A percentile compares a stretch with the other conserved stretches of the same genome.
Evolutionary conservation across 345 rosid genomes (phyloP).

Genomic region (Brassica incana): DNA sequence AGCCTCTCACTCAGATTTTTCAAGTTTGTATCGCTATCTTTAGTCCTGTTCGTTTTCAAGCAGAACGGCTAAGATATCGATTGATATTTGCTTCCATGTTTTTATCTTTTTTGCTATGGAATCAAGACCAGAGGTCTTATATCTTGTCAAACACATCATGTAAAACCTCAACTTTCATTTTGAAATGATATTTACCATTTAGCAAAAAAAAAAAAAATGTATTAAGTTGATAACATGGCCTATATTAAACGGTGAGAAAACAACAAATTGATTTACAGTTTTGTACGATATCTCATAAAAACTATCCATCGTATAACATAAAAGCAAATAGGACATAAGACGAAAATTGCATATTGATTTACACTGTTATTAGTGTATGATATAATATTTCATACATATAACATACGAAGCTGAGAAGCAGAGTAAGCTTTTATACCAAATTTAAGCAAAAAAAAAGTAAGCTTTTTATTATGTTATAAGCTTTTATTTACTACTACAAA

Average conservation of each 20-base stretch:
- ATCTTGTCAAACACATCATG: too few relatives aligned
- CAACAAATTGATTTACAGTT: neutral
- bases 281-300: neutral
- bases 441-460: too few relatives aligned
- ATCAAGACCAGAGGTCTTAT: too few relatives aligned
- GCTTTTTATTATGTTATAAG: neutral
- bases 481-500: neutral
- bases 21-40: too few relatives aligned
- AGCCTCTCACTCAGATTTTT: too few relatives aligned
- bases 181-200: too few relatives aligned
- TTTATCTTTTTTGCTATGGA: too few relatives aligned
- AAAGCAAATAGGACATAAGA: neutral
- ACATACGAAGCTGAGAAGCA: neutral
- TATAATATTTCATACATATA: neutral
- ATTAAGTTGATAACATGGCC: neutral
- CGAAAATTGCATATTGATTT: neutral
- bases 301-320: neutral
- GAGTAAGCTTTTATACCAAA: neutral
- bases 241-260: neutral
- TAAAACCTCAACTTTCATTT: too few relatives aligned
- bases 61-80: too few relatives aligned
- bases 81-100: too few relatives aligned
- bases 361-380: neutral
- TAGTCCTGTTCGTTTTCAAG: too few relatives aligned
- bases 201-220: neutral